phyloP scores from a whole-genome alignment of 306 rosid species.

The Cercis canadensis region DNA sequence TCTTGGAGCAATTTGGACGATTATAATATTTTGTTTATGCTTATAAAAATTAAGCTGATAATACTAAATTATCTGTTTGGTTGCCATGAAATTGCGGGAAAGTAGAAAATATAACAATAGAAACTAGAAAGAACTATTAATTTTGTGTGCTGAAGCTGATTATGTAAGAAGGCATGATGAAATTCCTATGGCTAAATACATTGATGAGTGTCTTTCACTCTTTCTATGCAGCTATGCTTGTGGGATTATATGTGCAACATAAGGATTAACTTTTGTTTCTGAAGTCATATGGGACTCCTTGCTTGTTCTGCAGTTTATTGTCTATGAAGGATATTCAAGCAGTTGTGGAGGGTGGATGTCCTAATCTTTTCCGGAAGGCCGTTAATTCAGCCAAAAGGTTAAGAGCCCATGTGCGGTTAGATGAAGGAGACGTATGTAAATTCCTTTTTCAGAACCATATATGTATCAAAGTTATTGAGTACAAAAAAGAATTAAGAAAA shows the following conservation, averaged over 20 bases:
- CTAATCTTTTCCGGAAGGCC: slow-evolving; percentile 78
- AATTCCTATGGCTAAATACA: neutral
- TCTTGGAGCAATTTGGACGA: neutral
- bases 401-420: slow-evolving; percentile 71
- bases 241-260: neutral
- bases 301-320: slow-evolving; percentile 61
- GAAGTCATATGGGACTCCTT: slow-evolving; percentile 15
- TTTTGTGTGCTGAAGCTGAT: slow-evolving; percentile 5
- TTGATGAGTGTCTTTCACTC: neutral
- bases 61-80: neutral
- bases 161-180: slow-evolving; percentile 7
- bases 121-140: no score
- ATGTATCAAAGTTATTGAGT: slow-evolving; percentile 1
- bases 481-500: slow-evolving; percentile 21
- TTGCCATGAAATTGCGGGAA: neutral
- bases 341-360: slow-evolving; percentile 80
- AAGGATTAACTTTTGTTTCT: slow-evolving; percentile 11
- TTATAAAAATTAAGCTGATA: neutral
- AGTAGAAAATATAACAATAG: neutral
- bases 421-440: slow-evolving; percentile 88
- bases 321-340: slow-evolving; percentile 63
- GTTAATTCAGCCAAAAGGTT: slow-evolving; percentile 94
- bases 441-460: slow-evolving; percentile 24
- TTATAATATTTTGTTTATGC: slow-evolving; percentile 8
- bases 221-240: neutral